Evolutionary conservation across 768 basidiomycete genomes (phyloP).

Genomic region (Lyophyllum shimeji): DNA sequence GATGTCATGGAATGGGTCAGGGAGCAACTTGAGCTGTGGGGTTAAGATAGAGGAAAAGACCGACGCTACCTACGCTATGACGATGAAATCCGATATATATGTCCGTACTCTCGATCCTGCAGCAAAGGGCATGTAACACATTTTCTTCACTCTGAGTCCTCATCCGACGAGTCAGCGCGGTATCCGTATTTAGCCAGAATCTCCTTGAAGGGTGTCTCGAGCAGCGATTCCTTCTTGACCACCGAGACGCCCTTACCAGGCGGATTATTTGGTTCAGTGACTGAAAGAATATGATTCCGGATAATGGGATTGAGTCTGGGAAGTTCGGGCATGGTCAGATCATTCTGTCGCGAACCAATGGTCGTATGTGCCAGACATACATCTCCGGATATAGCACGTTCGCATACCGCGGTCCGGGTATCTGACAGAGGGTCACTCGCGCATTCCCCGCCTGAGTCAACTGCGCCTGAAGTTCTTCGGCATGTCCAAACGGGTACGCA

Average conservation of each 20-base stretch:
- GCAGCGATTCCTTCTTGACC: not conserved
- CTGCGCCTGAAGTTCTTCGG: constrained; percentile 18
- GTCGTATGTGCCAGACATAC: constrained; percentile 18
- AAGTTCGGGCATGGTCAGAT: not conserved
- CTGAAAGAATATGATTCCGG: constrained; percentile 3
- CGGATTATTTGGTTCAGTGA: not conserved
- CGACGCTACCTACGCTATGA: too few relatives aligned
- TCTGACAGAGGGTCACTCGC: constrained; percentile 18
- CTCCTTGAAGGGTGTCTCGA: constrained; percentile 4
- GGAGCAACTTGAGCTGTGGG: too few relatives aligned
- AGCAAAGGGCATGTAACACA: not conserved
- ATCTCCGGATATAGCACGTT: constrained; percentile 21
- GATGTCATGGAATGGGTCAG: too few relatives aligned
- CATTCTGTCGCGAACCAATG: not conserved
- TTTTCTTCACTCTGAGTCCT: not conserved
- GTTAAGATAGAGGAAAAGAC: not conserved
- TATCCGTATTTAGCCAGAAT: constrained; percentile 3
- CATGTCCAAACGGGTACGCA: constrained; percentile 24
- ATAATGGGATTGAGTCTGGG: constrained; percentile 8
- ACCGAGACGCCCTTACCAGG: not conserved
- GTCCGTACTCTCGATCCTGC: not conserved
- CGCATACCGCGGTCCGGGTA: constrained; percentile 30
- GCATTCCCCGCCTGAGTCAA: constrained; percentile 21
- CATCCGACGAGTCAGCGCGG: not conserved
- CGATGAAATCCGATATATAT: not conserved